These are phyloP conservation scores for Thielaviopsis musarum DNA, from an alignment of 2,329 filamentous ascomycete species.

Conservation along the genomic window DNA sequence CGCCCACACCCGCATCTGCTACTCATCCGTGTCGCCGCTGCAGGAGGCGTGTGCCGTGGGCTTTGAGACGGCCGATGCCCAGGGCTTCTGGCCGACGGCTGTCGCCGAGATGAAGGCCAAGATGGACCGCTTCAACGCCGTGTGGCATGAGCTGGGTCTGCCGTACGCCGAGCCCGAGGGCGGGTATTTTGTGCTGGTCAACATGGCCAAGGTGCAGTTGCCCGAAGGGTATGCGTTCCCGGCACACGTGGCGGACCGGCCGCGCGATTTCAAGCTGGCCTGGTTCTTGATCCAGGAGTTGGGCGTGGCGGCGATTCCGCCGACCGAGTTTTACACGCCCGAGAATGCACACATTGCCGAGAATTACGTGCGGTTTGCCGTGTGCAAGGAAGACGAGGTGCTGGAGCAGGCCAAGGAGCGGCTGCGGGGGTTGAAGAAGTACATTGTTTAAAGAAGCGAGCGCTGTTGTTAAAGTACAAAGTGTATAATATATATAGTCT, in stretches of 20 bases:
- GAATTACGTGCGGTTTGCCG: conserved; percentile 86
- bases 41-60: conserved; percentile 91
- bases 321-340: conserved; percentile 91
- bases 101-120: conserved; percentile 80
- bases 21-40: conserved; percentile 78
- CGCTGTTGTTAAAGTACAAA: too few relatives aligned
- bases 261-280: conserved; percentile 81
- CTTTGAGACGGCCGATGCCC: conserved; percentile 73
- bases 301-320: conserved; percentile 87
- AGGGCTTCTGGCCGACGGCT: conserved; percentile 75
- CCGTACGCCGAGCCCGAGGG: conserved; percentile 88
- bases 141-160: conserved; percentile 59
- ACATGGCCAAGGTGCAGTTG: conserved; percentile 73
- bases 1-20: conserved; percentile 93
- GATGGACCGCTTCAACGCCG: conserved; percentile 69
- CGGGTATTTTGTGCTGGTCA: conserved; percentile 93
- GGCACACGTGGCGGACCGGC: conserved; percentile 66
- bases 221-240: conserved; percentile 80
- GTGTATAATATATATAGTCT: too few relatives aligned
- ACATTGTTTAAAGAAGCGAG: conserved; percentile 27
- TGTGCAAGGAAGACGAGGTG: conserved; percentile 87
- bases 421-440: conserved; percentile 55
- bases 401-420: conserved; percentile 64
- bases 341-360: conserved; percentile 70
- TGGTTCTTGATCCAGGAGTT: conserved; percentile 98